Evolutionary conservation across 805 yeast species (phyloP).

Genomic region (Wilhelminamyces savonicus): DNA sequence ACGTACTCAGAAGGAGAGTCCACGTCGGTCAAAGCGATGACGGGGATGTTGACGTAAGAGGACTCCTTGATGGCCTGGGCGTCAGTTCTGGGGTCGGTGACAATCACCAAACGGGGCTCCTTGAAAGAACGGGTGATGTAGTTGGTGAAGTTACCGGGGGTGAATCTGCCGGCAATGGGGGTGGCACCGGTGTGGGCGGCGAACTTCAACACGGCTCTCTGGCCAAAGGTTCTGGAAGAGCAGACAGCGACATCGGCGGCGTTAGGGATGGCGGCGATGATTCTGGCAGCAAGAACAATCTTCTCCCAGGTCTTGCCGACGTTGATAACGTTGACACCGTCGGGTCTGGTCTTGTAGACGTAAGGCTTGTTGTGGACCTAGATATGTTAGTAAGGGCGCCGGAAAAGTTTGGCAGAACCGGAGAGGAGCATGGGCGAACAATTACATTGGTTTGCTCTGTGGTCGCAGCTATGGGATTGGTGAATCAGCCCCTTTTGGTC

Average conservation of each 20-base stretch:
- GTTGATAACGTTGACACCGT: conserved; percentile 98
- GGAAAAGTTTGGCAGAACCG: neutral
- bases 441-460: neutral
- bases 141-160: conserved; percentile 99
- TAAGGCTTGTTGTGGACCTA: conserved; percentile 95
- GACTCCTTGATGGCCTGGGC: conserved; percentile 99
- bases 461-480: too few species aligned
- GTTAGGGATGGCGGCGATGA: conserved; percentile 99
- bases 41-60: conserved; percentile 99
- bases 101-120: conserved; percentile 99
- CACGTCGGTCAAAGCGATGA: conserved; percentile 96
- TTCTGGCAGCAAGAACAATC: conserved; percentile 98
- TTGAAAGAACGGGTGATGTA: conserved; percentile 99
- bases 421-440: too few species aligned
- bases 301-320: conserved; percentile 99
- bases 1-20: conserved; percentile 99
- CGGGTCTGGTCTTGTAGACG: conserved; percentile 98
- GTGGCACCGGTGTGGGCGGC: conserved; percentile 99
- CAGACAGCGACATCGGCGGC: conserved; percentile 97
- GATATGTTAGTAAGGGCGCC: conserved; percentile 5
- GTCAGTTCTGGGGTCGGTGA: conserved; percentile 99
- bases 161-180: conserved; percentile 99
- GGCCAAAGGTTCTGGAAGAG: conserved; percentile 99
- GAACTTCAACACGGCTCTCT: conserved; percentile 99
- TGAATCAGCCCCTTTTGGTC: too few species aligned